These are phyloP conservation scores for Alloteropsis semialata DNA, from an alignment of 176 grass and related monocot species.

Conservation along the genomic window DNA sequence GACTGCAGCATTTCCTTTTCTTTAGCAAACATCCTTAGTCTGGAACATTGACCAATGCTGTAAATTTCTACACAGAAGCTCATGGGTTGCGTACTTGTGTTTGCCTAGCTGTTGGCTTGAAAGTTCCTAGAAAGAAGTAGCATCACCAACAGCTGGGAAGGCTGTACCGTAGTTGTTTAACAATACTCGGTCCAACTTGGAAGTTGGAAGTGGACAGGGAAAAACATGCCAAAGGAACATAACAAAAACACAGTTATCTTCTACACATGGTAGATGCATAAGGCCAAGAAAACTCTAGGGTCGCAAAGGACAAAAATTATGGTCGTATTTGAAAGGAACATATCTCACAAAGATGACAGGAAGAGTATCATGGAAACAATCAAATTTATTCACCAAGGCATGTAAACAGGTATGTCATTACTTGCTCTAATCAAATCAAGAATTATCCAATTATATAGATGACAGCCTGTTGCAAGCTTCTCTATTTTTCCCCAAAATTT, in stretches of 20 bases:
- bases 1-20: neutral
- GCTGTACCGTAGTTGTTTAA: neutral
- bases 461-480: neutral
- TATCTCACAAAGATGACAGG: neutral
- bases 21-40: neutral
- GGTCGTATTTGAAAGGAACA: neutral
- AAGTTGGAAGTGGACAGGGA: slow-evolving; percentile 3
- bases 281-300: neutral
- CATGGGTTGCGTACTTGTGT: neutral
- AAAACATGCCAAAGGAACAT: neutral
- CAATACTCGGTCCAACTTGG: slow-evolving; percentile 18
- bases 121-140: neutral
- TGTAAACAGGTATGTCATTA: neutral
- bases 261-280: neutral
- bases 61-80: neutral
- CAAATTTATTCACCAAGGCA: slow-evolving; percentile 6
- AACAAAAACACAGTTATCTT: neutral
- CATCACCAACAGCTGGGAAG: neutral
- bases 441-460: neutral
- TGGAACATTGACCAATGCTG: neutral
- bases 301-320: neutral
- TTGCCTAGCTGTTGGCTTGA: neutral
- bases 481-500: neutral
- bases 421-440: neutral
- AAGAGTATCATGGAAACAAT: neutral